phyloP scores from a whole-genome alignment of 768 basidiomycete genomes.

The Obba rivulosa region DNA sequence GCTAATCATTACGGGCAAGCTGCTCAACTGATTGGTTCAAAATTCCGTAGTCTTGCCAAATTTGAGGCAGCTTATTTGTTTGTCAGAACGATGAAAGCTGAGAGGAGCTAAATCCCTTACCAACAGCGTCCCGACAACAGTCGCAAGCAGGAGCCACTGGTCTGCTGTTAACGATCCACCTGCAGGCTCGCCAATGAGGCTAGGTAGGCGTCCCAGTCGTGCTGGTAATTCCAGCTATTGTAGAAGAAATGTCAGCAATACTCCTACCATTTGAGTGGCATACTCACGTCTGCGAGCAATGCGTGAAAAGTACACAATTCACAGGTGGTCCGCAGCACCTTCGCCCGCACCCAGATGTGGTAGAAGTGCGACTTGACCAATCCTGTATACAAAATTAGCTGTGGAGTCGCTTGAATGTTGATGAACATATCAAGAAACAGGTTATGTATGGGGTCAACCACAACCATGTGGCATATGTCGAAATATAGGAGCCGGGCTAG shows the following conservation, averaged over 20 bases:
- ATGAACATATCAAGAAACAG: conserved; percentile 8
- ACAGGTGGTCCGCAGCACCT: conserved; percentile 5
- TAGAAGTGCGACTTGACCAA: conserved; percentile 12
- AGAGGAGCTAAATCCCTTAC: no score
- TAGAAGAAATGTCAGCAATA: conserved; percentile 13
- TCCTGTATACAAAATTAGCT: background rate
- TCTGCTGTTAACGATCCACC: conserved; percentile 9
- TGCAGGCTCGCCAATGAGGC: conserved; percentile 5
- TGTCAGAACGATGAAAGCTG: background rate
- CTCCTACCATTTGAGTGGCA: conserved; percentile 9
- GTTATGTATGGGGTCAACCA: conserved; percentile 13
- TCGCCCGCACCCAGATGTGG: conserved; percentile 8
- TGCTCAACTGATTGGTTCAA: no score
- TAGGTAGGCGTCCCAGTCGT: conserved; percentile 15
- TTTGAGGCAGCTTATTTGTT: conserved; percentile 21
- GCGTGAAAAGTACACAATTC: conserved; percentile 7
- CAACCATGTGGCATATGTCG: conserved; percentile 6
- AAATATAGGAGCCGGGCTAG: conserved; percentile 9
- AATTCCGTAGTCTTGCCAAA: conserved; percentile 13
- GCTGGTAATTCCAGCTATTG: conserved; percentile 22
- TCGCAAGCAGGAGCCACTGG: conserved; percentile 24
- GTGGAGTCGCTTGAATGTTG: background rate
- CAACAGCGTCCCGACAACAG: conserved; percentile 23
- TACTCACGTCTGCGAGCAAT: conserved; percentile 7
- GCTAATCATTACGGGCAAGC: no score